Evolutionary conservation across 179 eudicot species (phyloP), one percentile per base, ranked within the genome.

Genomic region (Kewa caespitosa): DNA sequence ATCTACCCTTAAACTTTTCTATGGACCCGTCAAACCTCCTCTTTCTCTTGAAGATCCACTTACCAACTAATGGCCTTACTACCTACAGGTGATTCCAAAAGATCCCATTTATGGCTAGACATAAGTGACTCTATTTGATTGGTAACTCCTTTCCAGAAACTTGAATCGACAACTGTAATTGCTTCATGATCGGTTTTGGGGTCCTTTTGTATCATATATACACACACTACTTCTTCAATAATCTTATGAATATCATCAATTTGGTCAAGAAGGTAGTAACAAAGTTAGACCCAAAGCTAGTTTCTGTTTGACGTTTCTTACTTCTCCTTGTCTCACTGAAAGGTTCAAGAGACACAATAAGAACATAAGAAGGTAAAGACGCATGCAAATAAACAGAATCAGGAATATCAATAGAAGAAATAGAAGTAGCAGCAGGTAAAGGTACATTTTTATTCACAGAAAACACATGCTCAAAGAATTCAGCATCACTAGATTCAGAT

Each of bases 391-490:
- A n/a, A n/a, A n/a, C n/a, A n/a, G n/a, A n/a, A n/a, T n/a, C n/a
- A n/a, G n/a, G n/a, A n/a, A n/a, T n/a, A n/a, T n/a, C n/a, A n/a
- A n/a, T n/a, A n/a, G n/a, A n/a, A n/a, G n/a, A 18, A 17, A 23
- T 17, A 8, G 7, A 17, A 54, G 7, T 17, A 18, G 36, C 9
- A 20, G 8, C 4, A 14, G 4, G 13, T 1, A 3, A 34, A 2
- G 37, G 28, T 3, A 60, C 36, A 60, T 60, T 30, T 18, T 9
- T 28, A 28, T 65, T 65, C n/a, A 34, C 5, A 65, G 70, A 27
- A 66, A 66, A 38, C 9, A 39, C 18, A 66, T 66, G 70, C 70
- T 66, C 28, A 66, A 66, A 66, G 17, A 66, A 37, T 37, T 38
- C 30, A 15, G 18, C 48, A 66, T 66, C 30, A 22, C 46, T 66